Evolutionary conservation across 345 rosid species (phyloP), one percentile per base, ranked within the genome.

Genomic region (Salix koriyanagi): DNA sequence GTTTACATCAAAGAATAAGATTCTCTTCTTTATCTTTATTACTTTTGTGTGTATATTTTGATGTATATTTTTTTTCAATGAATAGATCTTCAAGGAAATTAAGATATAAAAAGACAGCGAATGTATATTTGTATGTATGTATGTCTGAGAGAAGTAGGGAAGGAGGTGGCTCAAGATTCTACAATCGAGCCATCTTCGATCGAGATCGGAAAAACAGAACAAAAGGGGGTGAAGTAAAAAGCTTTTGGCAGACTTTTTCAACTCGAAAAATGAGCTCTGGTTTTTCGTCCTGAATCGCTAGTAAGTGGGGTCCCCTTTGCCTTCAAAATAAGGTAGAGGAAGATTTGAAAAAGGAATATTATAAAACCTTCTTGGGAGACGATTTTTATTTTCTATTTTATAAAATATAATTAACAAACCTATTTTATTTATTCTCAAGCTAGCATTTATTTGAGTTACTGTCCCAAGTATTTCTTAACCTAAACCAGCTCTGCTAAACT

Each of bases 211-310:
- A 50, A 70, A 67, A 6, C 5, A 52, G 74, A 28, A 64, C 64
- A 30, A 67, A 69, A 56, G 76, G 70, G n/a, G 62, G 18, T 21
- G 84, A 84, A 77, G 72, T 71, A 77, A 80, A 85, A 81, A 85
- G 86, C 76, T n/a, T 74, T 79, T 83, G 91, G 89, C 91, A 88
- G 87, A 88, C 85, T n/a, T 86, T 83, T 81, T 89, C 72, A 81
- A 82, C 42, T 76, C 25, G 65, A n/a, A 83, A 72, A 80, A 67
- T 69, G 61, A 70, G 50, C 58, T 0, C n/a, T 42, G 46, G 73
- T 75, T 75, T 76, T 74, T 75, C 80, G 74, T 70, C 61, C 70
- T 70, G 56, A 70, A 54, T 46, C 67, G 25, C 15, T 34, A 10
- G 48, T 32, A 81, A 11, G 67, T 37, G 77, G 83, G 84, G 74